Conservation (phyloP, 495 filamentous ascomycete genomes). For the Lepraria neglecta region DNA sequence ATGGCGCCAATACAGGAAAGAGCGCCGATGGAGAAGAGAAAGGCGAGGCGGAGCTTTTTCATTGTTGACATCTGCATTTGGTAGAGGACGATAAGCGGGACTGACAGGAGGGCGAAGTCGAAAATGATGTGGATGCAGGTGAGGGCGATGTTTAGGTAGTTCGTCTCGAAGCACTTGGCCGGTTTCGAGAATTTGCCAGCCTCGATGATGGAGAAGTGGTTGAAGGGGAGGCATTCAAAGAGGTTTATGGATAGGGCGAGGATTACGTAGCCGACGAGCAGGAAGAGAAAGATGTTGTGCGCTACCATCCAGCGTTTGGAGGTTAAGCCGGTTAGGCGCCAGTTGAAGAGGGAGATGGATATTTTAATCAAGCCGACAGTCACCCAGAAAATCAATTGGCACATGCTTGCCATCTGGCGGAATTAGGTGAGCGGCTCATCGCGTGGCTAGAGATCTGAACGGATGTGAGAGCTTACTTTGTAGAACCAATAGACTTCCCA, state of each 20-base stretch:
- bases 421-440: background rate
- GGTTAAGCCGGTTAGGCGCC: constrained; percentile 27
- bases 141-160: constrained; percentile 11
- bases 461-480: constrained; percentile 4
- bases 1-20: constrained; percentile 20
- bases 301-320: constrained; percentile 24
- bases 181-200: background rate
- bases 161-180: constrained; percentile 14
- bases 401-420: constrained; percentile 8
- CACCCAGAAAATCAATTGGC: constrained; percentile 22
- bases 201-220: constrained; percentile 12
- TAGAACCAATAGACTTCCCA: constrained; percentile 18
- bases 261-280: constrained; percentile 23
- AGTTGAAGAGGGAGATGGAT: constrained; percentile 28
- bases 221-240: constrained; percentile 22
- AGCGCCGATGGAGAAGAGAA: constrained; percentile 25
- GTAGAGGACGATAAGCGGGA: constrained; percentile 26
- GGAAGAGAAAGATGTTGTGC: constrained; percentile 23
- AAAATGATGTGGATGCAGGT: constrained; percentile 24
- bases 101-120: constrained; percentile 26
- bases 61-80: constrained; percentile 21
- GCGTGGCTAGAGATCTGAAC: background rate
- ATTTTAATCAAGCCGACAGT: constrained; percentile 28
- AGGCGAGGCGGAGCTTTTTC: constrained; percentile 21
- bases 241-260: constrained; percentile 18